Evolutionary conservation across 331 rosid genomes (phyloP).

Genomic region (Pyracantha coccinea): DNA sequence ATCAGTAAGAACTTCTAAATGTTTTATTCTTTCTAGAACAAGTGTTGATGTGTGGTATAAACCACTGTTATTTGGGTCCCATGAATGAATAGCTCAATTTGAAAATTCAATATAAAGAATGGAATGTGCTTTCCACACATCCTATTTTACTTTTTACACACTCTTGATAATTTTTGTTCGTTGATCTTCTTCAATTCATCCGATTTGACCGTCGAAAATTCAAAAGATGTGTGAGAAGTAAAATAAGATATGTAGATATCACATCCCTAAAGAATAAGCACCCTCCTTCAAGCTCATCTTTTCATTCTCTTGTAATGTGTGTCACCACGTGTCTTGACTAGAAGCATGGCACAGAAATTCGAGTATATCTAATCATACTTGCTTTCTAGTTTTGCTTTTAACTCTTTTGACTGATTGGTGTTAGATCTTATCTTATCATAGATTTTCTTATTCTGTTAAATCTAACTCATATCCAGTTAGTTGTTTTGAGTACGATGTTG

Average conservation of each 20-base stretch:
- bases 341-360: constrained; percentile 4
- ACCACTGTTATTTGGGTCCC: background rate
- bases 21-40: background rate
- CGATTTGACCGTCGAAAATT: too few relatives aligned
- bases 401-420: background rate
- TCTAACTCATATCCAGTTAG: background rate
- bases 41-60: background rate
- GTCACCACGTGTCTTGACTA: constrained; percentile 21
- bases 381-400: background rate
- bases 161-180: too few relatives aligned
- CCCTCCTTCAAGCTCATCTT: constrained; percentile 14
- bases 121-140: too few relatives aligned
- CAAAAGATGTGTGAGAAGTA: too few relatives aligned
- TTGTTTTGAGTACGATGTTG: background rate
- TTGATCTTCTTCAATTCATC: too few relatives aligned
- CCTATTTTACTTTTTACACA: too few relatives aligned
- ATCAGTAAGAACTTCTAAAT: background rate
- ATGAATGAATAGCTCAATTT: too few relatives aligned
- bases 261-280: too few relatives aligned
- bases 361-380: constrained; percentile 1
- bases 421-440: background rate
- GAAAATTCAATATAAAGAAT: too few relatives aligned
- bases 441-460: background rate
- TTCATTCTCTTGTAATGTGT: constrained; percentile 17
- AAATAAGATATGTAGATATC: too few relatives aligned